Percentiles rank a stretch among this genome's conserved stretches.
These are phyloP conservation scores for Lycium ferocissimum DNA, from an alignment of 257 asterid species.

Conservation along the genomic window DNA sequence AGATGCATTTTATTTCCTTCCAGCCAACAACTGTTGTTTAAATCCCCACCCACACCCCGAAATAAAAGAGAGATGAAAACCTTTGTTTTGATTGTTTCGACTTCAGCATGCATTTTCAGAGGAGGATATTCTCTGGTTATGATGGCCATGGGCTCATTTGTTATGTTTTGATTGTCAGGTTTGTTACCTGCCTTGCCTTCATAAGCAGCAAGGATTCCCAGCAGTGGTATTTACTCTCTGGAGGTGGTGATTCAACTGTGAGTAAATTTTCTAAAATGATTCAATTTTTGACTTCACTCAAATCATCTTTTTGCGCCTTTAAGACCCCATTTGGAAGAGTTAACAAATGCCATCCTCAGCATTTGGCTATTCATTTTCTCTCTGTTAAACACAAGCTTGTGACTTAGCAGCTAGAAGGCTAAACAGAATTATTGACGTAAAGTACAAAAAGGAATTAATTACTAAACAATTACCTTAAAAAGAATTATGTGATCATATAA, in stretches of 20 bases:
- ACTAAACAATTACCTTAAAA: background rate
- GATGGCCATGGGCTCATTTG: conserved; percentile 23
- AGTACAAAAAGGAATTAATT: background rate
- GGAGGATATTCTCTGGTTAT: background rate
- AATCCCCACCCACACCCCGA: background rate
- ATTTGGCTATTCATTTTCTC: conserved; percentile 1
- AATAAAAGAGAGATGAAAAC: background rate
- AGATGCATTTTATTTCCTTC: background rate
- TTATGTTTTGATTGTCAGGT: conserved; percentile 58
- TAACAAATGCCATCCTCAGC: conserved; percentile 4
- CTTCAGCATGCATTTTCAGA: background rate
- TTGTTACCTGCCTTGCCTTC: conserved; percentile 81
- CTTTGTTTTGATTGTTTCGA: background rate
- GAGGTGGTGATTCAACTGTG: conserved; percentile 98
- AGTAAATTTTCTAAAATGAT: conserved; percentile 42
- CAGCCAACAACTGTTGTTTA: background rate
- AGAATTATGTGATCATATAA: background rate
- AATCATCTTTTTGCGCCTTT: background rate
- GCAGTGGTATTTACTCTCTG: conserved; percentile 72
- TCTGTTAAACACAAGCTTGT: background rate
- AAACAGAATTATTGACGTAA: background rate
- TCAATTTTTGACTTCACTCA: background rate
- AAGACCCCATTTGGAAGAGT: background rate
- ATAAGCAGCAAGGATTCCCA: conserved; percentile 52
- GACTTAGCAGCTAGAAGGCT: background rate